A percentile compares a stretch with the other conserved stretches of the same genome.
These are phyloP conservation scores for Oehlia diaphana DNA, from an alignment of 192 early-diverging fungal genomes.

Conservation along the genomic window DNA sequence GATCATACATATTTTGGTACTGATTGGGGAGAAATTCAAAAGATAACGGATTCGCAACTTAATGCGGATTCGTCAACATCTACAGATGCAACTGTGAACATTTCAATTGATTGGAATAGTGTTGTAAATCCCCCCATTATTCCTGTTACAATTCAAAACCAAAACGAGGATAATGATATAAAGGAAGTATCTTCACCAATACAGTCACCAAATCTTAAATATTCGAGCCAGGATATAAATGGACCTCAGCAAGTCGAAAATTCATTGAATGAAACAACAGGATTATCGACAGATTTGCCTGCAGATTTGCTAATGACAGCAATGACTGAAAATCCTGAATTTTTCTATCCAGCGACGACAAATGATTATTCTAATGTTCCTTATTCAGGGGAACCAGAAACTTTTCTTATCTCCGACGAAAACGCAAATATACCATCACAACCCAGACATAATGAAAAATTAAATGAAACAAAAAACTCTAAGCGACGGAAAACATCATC, in stretches of 20 bases:
- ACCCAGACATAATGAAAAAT: background rate
- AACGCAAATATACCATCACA: background rate
- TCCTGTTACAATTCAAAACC: background rate
- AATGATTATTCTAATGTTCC: conserved; percentile 12
- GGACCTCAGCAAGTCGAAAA: background rate
- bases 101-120: conserved; percentile 18
- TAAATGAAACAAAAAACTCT: background rate
- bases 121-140: background rate
- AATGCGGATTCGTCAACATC: background rate
- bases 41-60: background rate
- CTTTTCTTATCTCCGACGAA: conserved; percentile 12
- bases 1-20: conserved; percentile 11
- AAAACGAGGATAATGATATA: background rate
- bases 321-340: conserved; percentile 14
- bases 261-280: background rate
- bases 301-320: conserved; percentile 9
- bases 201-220: background rate
- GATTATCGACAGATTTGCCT: background rate
- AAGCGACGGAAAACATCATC: conserved; percentile 2
- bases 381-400: conserved; percentile 1
- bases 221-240: background rate
- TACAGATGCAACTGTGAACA: background rate
- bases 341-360: background rate
- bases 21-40: conserved; percentile 13
- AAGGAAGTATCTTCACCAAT: background rate